Evolutionary conservation across 1,284 basidiomycete species (phyloP).

Genomic region (Sanghuangporus sanghuang): DNA sequence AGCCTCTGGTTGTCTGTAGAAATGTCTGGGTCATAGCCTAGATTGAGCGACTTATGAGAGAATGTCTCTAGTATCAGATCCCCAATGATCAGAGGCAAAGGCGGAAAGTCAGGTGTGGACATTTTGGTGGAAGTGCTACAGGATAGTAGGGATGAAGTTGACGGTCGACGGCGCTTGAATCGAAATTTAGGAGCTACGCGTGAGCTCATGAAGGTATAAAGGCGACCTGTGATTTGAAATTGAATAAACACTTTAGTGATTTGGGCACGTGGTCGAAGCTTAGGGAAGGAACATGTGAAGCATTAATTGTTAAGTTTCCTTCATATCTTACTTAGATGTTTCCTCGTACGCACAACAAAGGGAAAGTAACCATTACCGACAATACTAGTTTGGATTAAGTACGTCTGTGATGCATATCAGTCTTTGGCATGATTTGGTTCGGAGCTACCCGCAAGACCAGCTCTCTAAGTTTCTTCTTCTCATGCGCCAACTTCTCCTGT

Average conservation of each 20-base stretch:
- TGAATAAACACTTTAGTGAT: no score
- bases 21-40: constrained; percentile 30
- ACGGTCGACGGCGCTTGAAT: not conserved
- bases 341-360: not conserved
- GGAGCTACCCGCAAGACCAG: constrained; percentile 53
- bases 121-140: not conserved
- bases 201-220: not conserved
- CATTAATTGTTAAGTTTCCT: not conserved
- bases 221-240: not conserved
- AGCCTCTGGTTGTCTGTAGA: constrained; percentile 53
- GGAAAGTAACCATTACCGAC: not conserved
- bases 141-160: not conserved
- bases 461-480: constrained; percentile 51
- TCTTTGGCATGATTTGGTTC: constrained; percentile 63
- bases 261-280: not conserved
- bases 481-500: constrained; percentile 55
- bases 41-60: constrained; percentile 59
- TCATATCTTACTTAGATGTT: not conserved
- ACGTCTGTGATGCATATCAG: not conserved
- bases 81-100: constrained; percentile 39
- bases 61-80: constrained; percentile 60
- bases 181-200: not conserved
- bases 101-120: constrained; percentile 27
- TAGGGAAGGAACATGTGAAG: no score
- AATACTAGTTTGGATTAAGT: not conserved